phyloP scores from a whole-genome alignment of 1,139 yeast genomes.

The Hansenula sp. region DNA sequence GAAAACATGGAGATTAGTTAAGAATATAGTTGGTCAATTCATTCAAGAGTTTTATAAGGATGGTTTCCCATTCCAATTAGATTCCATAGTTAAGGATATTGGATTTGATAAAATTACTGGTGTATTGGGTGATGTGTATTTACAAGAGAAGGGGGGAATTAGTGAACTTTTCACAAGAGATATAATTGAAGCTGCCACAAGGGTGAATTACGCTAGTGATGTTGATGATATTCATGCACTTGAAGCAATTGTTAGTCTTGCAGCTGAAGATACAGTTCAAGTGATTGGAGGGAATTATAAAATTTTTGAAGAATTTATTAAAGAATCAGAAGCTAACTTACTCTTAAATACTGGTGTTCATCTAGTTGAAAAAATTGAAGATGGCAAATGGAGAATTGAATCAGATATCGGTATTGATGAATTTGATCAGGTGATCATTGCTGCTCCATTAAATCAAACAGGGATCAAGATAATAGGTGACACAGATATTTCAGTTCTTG shows the following conservation, averaged over 20 bases:
- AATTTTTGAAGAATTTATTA: conserved; percentile 18
- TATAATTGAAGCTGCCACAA: conserved; percentile 34
- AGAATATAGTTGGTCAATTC: conserved; percentile 9
- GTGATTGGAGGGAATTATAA: conserved; percentile 14
- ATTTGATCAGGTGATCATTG: conserved; percentile 39
- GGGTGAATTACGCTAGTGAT: conserved; percentile 39
- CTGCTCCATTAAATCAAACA: conserved; percentile 34
- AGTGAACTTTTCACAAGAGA: conserved; percentile 23
- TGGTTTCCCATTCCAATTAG: conserved; percentile 21
- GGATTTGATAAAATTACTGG: conserved; percentile 25
- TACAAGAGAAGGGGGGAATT: conserved; percentile 21
- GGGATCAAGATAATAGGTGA: conserved; percentile 18
- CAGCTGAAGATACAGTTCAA: conserved; percentile 28
- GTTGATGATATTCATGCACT: conserved; percentile 34
- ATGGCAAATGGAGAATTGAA: conserved; percentile 7
- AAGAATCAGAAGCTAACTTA: conserved; percentile 29
- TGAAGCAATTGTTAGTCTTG: conserved; percentile 35
- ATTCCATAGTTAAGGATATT: conserved; percentile 11
- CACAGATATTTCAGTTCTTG: conserved; percentile 5
- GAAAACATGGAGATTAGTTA: conserved; percentile 17
- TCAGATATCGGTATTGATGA: conserved; percentile 6
- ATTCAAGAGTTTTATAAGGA: conserved; percentile 19
- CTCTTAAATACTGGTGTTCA: conserved; percentile 26
- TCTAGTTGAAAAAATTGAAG: conserved; percentile 9
- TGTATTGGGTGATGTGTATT: conserved; percentile 22